Evolutionary conservation across 805 yeast species (phyloP), one percentile per base, ranked within the genome.

Genomic region (Candida dajiaensis): DNA sequence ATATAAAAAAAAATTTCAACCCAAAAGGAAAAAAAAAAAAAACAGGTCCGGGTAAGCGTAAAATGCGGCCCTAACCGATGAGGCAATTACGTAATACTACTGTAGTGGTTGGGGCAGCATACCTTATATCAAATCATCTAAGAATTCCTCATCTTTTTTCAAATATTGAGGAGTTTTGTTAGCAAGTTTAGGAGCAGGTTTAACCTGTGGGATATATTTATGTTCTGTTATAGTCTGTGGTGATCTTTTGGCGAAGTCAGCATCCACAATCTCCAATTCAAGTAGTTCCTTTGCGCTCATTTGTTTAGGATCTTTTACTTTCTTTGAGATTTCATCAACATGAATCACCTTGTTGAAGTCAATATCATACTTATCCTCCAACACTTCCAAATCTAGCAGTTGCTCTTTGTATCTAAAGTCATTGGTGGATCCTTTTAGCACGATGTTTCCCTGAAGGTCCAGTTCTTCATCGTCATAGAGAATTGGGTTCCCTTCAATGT

Each of bases 361-460:
- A 33, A 49, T 54, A 23, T 57, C 56, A n/a, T 57, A 50, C 37
- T 42, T 41, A 15, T 49, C 43, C 11, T 55, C 38, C 1, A 50
- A 10, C 5, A 43, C 46, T 12, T 58, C 56, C 6, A 39, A 38
- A 4, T 46, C 50, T 11, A 54, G 52, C 6, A 61, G 45, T 6
- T 51, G 59, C 7, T 55, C 62, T 12, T 53, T 55, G 39, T 55
- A 57, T 42, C 61, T 56, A 43, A 54, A 50, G 1, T 45, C 51
- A 12, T 62, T 58, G 12, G 64, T 49, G 36, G 47, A 43, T 6
- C 46, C 50, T 15, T 49, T 44, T 12, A 40, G 41, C 5, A 48
- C 49, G 9, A 47, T 41, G 20, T 45, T 45, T 1, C 51, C 48
- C 4, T 42, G 46, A 5, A 44, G 48, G 23, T 49, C 53, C 4